These are phyloP conservation scores for Stenogyne calaminthoides DNA, from an alignment of 305 asterid genomes.

Conservation along the genomic window DNA sequence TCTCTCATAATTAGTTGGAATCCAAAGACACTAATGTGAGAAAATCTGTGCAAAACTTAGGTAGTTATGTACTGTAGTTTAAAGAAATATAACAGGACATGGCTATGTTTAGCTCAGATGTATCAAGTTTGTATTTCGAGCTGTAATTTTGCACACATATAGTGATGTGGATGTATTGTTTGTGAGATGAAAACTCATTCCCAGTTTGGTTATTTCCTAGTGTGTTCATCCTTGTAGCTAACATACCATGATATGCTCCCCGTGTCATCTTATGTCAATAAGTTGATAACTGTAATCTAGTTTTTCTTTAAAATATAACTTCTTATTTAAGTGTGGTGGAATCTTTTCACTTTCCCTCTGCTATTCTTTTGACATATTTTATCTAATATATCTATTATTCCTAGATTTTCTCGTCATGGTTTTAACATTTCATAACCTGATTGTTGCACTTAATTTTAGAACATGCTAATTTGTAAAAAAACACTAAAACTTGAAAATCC, in stretches of 20 bases:
- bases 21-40: not conserved
- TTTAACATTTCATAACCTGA: not conserved
- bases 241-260: not conserved
- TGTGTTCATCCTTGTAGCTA: slow-evolving; percentile 13
- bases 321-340: not conserved
- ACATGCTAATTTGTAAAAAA: not conserved
- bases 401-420: slow-evolving; percentile 2
- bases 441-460: not conserved
- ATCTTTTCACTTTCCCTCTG: not conserved
- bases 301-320: not conserved
- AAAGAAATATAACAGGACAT: not conserved
- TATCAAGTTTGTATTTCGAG: not conserved
- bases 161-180: not conserved
- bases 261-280: not conserved
- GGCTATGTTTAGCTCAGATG: not conserved
- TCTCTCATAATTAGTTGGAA: not conserved
- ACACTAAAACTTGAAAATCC: not conserved
- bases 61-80: not conserved
- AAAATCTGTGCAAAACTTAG: not conserved
- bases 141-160: not conserved
- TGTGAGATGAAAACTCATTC: slow-evolving; percentile 1
- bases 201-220: not conserved
- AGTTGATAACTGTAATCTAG: not conserved
- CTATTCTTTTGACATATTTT: not conserved
- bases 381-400: not conserved